Conservation (phyloP, 331 rosid species). For the Phaseolus coccineus region DNA sequence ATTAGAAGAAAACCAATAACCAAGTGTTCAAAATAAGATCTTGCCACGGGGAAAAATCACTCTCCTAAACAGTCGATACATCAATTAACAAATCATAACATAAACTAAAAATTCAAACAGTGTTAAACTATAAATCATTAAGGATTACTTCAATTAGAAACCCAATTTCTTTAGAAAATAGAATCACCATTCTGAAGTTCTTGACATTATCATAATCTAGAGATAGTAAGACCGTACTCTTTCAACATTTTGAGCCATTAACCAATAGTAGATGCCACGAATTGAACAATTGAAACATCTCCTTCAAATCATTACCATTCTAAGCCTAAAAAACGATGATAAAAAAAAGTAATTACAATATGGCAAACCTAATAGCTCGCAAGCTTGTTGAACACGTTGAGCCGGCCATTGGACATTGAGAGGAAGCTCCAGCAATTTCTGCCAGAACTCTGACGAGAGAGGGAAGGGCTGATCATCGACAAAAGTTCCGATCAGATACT, state of each 20-base stretch:
- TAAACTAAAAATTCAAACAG: slow-evolving; percentile 19
- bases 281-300: slow-evolving; percentile 41
- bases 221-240: slow-evolving; percentile 3
- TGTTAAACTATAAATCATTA: slow-evolving; percentile 16
- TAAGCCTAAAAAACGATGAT: slow-evolving; percentile 13
- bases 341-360: slow-evolving; percentile 10
- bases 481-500: slow-evolving; percentile 84
- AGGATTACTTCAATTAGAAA: slow-evolving; percentile 1
- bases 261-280: not conserved
- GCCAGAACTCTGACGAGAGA: slow-evolving; percentile 92
- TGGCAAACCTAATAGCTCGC: slow-evolving; percentile 83
- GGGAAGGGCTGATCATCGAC: slow-evolving; percentile 87
- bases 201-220: slow-evolving; percentile 1
- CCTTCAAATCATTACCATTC: slow-evolving; percentile 22
- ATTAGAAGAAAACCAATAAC: not conserved
- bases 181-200: slow-evolving; percentile 35
- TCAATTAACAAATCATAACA: slow-evolving; percentile 20
- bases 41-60: slow-evolving; percentile 24
- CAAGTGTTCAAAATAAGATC: slow-evolving; percentile 15
- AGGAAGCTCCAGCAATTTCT: slow-evolving; percentile 86
- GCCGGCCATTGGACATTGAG: slow-evolving; percentile 81
- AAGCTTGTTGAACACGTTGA: slow-evolving; percentile 80
- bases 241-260: slow-evolving; percentile 25
- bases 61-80: not conserved
- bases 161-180: slow-evolving; percentile 14